Base-by-base conservation (phyloP, 2,329 filamentous ascomycete genomes). In the Aspergillus sp. region DNA sequence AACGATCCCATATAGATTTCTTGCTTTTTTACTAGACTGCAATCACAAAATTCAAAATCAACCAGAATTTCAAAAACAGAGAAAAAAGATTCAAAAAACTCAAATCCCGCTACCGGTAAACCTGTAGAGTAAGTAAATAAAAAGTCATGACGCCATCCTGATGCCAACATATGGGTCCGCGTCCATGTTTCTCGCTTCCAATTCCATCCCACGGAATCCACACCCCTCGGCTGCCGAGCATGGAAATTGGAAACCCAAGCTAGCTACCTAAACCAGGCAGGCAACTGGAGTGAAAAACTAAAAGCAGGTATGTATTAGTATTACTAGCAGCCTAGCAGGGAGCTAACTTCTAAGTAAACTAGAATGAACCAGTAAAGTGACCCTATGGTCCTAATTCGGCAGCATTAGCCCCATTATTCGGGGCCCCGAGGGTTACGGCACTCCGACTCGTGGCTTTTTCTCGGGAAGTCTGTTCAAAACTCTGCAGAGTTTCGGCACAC, bases 71-170 rank as follows among this genome's bases (percentile, higher is more conserved):
- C 9, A 31, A 31, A 31, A 31, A 31, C 2, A 37, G n/a, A 37
- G 15, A 37, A 37, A 37, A 37, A 37, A 15, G 11, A 8, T 33
- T 33, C 14, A 37, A 37, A 37, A 37, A 15, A n/a, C 15, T n/a
- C 35, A 37, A 31, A 11, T 9, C 27, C 27, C 27, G 9, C 27
- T 31, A 31, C 8, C 27, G 27, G 27, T 31, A 31, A 31, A 31
- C 27, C 9, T 31, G 27, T 31, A 31, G 27, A 31, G 35, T 15
- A 37, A 37, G 12, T 3, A 33, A n/a, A 15, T 37, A 17, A 15
- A 40, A 39, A 56, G 47, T 56, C 54, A 45, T 58, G 56, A 58
- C 56, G 56, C 50, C 50, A 58, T 58, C 40, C 21, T 49, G 27
- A 55, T 43, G 41, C 27, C 17, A 35, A 25, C 7, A 17, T 8